These are phyloP conservation scores for Fonsecaea erecta DNA, from an alignment of 2,329 filamentous ascomycete species.

Conservation along the genomic window DNA sequence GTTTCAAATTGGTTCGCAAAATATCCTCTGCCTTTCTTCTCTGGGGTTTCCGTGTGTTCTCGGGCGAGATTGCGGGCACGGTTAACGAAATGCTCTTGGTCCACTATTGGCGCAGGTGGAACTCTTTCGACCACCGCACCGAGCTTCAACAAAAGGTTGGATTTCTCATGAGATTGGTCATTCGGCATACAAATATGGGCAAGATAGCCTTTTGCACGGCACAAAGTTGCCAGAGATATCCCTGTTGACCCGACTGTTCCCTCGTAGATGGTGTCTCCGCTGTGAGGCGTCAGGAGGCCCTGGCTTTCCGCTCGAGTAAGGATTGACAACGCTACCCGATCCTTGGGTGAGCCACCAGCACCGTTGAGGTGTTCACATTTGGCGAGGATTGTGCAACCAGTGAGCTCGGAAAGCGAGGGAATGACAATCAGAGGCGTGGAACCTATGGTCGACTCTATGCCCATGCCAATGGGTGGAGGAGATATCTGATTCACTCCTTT, in stretches of 20 bases:
- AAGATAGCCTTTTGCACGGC: slow-evolving; percentile 83
- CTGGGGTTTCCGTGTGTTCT: slow-evolving; percentile 67
- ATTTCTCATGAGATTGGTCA: slow-evolving; percentile 88
- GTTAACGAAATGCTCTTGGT: slow-evolving; percentile 92
- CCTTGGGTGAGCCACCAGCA: slow-evolving; percentile 90
- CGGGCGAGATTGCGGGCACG: slow-evolving; percentile 75
- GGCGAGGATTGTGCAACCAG: slow-evolving; percentile 85
- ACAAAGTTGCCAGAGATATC: slow-evolving; percentile 89
- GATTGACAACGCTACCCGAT: slow-evolving; percentile 89
- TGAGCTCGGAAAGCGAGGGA: slow-evolving; percentile 80
- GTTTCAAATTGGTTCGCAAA: slow-evolving; percentile 98
- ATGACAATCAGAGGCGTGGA: slow-evolving; percentile 89
- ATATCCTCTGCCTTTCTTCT: slow-evolving; percentile 74
- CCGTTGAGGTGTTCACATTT: slow-evolving; percentile 98
- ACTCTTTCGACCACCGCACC: slow-evolving; percentile 93
- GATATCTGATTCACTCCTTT: not conserved
- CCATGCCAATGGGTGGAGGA: slow-evolving; percentile 43
- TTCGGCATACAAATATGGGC: slow-evolving; percentile 98
- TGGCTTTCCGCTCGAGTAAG: slow-evolving; percentile 79
- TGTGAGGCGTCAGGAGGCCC: slow-evolving; percentile 75
- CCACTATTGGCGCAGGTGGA: slow-evolving; percentile 88
- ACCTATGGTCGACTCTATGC: slow-evolving; percentile 90
- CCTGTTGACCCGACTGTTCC: slow-evolving; percentile 96
- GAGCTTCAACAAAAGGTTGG: slow-evolving; percentile 82
- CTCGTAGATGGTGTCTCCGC: slow-evolving; percentile 95